Evolutionary conservation across 345 rosid genomes (phyloP).

Genomic region (Clarkia xantiana): DNA sequence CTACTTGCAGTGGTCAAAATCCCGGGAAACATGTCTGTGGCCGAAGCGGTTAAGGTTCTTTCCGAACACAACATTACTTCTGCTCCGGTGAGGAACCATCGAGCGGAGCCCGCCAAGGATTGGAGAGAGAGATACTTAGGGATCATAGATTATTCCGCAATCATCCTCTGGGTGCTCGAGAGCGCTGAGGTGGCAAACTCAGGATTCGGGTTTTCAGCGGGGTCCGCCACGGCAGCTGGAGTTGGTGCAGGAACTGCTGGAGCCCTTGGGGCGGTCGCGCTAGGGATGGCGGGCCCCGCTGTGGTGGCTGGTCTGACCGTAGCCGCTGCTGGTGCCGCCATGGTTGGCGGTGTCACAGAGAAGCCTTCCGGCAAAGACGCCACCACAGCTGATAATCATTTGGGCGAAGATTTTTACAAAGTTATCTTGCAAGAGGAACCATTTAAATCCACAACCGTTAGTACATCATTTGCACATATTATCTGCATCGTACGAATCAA

Average conservation of each 20-base stretch:
- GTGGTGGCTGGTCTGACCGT: slow-evolving; percentile 56
- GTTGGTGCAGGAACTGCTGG: slow-evolving; percentile 67
- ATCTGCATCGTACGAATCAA: no score
- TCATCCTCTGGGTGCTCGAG: slow-evolving; percentile 74
- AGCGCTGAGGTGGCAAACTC: slow-evolving; percentile 71
- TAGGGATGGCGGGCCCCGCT: slow-evolving; percentile 59
- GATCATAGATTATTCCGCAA: slow-evolving; percentile 60
- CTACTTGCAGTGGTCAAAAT: slow-evolving; percentile 53
- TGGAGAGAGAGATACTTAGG: slow-evolving; percentile 75
- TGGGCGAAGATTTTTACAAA: slow-evolving; percentile 68
- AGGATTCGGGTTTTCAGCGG: slow-evolving; percentile 53
- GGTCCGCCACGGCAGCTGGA: slow-evolving; percentile 66
- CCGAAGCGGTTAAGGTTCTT: slow-evolving; percentile 57
- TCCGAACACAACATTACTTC: slow-evolving; percentile 65
- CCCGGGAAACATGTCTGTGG: slow-evolving; percentile 46
- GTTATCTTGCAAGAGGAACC: slow-evolving; percentile 76
- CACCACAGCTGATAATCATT: slow-evolving; percentile 47
- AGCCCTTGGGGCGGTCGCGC: slow-evolving; percentile 59
- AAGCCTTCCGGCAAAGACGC: slow-evolving; percentile 52
- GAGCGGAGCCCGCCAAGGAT: slow-evolving; percentile 27
- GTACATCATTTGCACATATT: no score
- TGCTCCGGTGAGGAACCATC: slow-evolving; percentile 61
- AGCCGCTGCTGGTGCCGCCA: slow-evolving; percentile 81
- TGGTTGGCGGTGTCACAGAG: slow-evolving; percentile 68
- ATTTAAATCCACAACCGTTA: slow-evolving; percentile 52